Evolutionary conservation across 78 protist genomes (phyloP).

Genomic region (Bodo saltans): DNA sequence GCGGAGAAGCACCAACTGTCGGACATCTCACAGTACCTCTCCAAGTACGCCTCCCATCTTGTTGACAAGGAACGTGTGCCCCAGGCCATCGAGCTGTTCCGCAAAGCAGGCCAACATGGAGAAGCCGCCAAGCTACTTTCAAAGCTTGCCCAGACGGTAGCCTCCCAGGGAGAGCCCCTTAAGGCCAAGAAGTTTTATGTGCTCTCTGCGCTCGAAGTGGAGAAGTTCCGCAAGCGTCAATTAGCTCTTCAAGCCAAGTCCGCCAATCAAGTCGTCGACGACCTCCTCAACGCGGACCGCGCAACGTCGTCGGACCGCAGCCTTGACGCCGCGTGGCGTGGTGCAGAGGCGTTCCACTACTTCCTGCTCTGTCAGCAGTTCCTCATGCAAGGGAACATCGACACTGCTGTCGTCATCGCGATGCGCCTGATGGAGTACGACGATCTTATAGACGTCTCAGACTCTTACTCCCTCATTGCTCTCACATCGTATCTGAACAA

Average conservation of each 20-base stretch:
- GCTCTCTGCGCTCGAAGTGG: slow-evolving; percentile 69
- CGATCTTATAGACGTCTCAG: slow-evolving; percentile 24
- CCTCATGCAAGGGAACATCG: background rate
- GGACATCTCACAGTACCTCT: slow-evolving; percentile 37
- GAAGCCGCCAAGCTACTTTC: slow-evolving; percentile 65
- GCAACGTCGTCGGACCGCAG: background rate
- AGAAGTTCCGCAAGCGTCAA: slow-evolving; percentile 15
- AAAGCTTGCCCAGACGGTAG: slow-evolving; percentile 20
- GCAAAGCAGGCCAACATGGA: slow-evolving; percentile 37
- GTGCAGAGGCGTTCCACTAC: slow-evolving; percentile 73
- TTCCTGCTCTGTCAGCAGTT: slow-evolving; percentile 46
- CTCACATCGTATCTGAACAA: slow-evolving; percentile 46
- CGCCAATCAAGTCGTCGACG: background rate
- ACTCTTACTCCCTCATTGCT: slow-evolving; percentile 55
- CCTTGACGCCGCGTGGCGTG: slow-evolving; percentile 51
- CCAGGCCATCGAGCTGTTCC: slow-evolving; percentile 71
- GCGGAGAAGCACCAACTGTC: slow-evolving; percentile 58
- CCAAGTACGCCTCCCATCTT: slow-evolving; percentile 61
- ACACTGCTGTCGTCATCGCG: slow-evolving; percentile 32
- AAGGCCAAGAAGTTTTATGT: slow-evolving; percentile 66
- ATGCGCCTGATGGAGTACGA: slow-evolving; percentile 56
- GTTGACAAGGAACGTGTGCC: slow-evolving; percentile 31
- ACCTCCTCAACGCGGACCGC: slow-evolving; percentile 3
- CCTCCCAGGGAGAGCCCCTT: background rate
- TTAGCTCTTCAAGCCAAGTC: background rate